Conservation (phyloP, 495 filamentous ascomycete genomes). For the Neurospora discreta region DNA sequence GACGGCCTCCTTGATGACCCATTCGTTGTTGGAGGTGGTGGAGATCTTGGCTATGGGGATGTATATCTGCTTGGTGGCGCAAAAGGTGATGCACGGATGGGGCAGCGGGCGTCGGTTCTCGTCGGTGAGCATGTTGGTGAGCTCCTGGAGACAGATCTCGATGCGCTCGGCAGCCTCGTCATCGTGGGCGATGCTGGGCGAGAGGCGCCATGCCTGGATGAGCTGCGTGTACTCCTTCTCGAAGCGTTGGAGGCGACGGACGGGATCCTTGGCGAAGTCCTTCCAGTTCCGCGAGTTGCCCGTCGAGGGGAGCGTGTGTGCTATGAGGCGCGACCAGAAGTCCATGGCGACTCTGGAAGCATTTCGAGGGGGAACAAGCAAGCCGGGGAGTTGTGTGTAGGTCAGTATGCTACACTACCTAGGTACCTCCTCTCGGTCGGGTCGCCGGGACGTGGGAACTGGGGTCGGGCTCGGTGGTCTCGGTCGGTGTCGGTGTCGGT, state of each 20-base stretch:
- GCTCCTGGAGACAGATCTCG: conserved; percentile 43
- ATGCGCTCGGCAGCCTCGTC: conserved; percentile 42
- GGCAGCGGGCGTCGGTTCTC: conserved; percentile 79
- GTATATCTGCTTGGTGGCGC: conserved; percentile 75
- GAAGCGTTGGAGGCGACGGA: conserved; percentile 79
- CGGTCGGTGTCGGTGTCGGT: background rate
- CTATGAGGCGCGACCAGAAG: conserved; percentile 81
- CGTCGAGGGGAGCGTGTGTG: conserved; percentile 58
- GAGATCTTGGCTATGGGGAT: conserved; percentile 79
- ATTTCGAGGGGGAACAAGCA: conserved; percentile 18
- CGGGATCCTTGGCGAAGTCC: conserved; percentile 60
- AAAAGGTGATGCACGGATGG: conserved; percentile 79
- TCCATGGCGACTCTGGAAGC: conserved; percentile 28
- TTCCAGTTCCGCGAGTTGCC: conserved; percentile 35
- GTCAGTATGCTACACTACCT: background rate
- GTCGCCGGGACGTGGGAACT: background rate
- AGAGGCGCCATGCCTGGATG: conserved; percentile 72
- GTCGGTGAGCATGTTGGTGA: conserved; percentile 74
- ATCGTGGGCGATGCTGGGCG: conserved; percentile 40
- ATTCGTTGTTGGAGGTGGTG: conserved; percentile 63
- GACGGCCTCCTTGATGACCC: conserved; percentile 70
- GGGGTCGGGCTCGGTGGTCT: background rate
- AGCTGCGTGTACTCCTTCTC: conserved; percentile 79
- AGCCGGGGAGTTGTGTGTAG: background rate
- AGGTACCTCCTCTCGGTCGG: background rate